phyloP scores from a whole-genome alignment of 805 yeast genomes.

The Yarrowia phangngaensis region DNA sequence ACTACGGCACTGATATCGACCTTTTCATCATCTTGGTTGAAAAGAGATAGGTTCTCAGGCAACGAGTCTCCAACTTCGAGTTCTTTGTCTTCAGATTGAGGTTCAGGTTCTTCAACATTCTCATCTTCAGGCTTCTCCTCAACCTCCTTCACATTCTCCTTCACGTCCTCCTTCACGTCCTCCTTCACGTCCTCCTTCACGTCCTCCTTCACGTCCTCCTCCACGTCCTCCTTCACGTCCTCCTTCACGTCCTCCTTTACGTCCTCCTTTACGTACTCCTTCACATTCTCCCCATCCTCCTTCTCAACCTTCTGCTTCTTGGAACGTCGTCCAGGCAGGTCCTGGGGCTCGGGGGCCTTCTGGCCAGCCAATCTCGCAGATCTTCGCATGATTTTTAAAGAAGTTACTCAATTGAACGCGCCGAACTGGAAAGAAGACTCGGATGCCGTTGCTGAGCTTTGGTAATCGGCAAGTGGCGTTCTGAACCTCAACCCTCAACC shows the following conservation, averaged over 20 bases:
- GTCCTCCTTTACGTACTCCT: background rate
- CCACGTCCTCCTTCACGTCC: background rate
- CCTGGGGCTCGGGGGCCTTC: slow-evolving; percentile 17
- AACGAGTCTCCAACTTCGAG: slow-evolving; percentile 58
- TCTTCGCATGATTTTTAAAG: slow-evolving; percentile 3
- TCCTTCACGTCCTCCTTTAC: background rate
- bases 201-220: background rate
- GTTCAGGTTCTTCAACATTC: slow-evolving; percentile 24
- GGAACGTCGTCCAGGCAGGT: slow-evolving; percentile 1
- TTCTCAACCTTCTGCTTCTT: slow-evolving; percentile 1
- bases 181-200: background rate
- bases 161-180: slow-evolving; percentile 7
- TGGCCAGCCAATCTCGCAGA: slow-evolving; percentile 12
- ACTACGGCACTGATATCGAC: slow-evolving; percentile 48
- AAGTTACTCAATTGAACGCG: too few species aligned
- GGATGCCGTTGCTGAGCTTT: too few species aligned
- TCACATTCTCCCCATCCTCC: background rate
- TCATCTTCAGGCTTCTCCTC: slow-evolving; percentile 28
- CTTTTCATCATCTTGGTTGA: slow-evolving; percentile 66
- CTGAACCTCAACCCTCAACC: background rate
- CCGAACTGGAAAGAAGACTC: too few species aligned
- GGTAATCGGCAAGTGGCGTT: background rate
- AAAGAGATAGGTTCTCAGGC: slow-evolving; percentile 55
- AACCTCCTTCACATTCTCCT: slow-evolving; percentile 20
- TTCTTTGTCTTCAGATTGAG: slow-evolving; percentile 13